phyloP scores from a whole-genome alignment of 139 green algal species.

The Pseudopediastrum boryanum region DNA sequence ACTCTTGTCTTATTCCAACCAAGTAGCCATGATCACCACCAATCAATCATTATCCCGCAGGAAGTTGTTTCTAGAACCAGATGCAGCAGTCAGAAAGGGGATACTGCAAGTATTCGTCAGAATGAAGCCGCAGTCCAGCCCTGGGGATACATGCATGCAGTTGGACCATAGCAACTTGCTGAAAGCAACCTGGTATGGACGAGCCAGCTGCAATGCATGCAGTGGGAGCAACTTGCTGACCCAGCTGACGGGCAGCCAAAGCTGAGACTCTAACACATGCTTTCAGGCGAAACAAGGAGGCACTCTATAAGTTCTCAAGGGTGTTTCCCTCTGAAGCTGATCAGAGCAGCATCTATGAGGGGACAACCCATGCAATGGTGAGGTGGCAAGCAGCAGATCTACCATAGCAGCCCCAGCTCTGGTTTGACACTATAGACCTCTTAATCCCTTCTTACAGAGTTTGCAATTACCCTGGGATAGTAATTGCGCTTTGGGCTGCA shows the following conservation, averaged over 20 bases:
- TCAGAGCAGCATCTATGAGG: conserved; percentile 57
- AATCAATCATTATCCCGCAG: neutral
- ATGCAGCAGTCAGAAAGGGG: conserved; percentile 31
- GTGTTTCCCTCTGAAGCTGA: conserved; percentile 57
- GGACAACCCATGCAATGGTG: conserved; percentile 54
- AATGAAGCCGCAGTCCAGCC: conserved; percentile 21
- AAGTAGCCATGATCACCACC: neutral
- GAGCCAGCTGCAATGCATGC: neutral
- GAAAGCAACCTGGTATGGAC: conserved; percentile 23
- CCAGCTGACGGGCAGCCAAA: neutral
- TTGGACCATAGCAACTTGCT: conserved; percentile 25
- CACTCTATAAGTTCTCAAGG: conserved; percentile 62
- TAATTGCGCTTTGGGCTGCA: no score
- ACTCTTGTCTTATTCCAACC: neutral
- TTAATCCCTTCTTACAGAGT: no score
- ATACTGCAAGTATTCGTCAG: conserved; percentile 38
- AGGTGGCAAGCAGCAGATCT: neutral
- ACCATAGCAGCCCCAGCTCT: neutral
- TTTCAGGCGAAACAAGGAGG: conserved; percentile 33
- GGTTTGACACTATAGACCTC: no score
- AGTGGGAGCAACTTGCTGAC: neutral
- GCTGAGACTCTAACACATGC: neutral
- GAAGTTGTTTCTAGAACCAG: conserved; percentile 35
- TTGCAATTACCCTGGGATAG: no score
- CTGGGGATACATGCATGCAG: conserved; percentile 19